Percentiles rank a stretch among this genome's conserved stretches.
Evolutionary conservation across 176 grass and related monocot species (phyloP).

Genomic region (Lolium perenne): DNA sequence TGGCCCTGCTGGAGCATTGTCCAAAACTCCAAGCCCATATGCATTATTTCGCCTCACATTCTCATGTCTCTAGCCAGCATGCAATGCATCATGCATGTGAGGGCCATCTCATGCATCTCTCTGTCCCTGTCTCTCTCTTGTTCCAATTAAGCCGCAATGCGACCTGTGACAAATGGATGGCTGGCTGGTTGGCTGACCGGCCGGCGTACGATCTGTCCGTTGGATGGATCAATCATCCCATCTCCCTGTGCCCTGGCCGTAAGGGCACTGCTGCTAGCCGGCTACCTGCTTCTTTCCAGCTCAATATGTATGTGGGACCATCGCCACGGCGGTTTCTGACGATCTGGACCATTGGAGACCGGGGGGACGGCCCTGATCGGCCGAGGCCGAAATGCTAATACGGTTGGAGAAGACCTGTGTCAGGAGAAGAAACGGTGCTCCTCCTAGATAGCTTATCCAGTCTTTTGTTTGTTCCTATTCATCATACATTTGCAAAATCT

Average conservation of each 20-base stretch:
- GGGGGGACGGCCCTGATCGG: background rate
- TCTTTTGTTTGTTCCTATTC: background rate
- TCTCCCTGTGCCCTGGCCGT: slow-evolving; percentile 33
- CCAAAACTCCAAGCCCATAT: background rate
- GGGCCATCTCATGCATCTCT: background rate
- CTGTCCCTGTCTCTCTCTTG: slow-evolving; percentile 5
- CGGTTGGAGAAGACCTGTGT: background rate
- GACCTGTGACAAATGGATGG: slow-evolving; percentile 22
- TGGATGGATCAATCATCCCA: background rate
- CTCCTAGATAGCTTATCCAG: background rate
- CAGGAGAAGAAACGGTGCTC: slow-evolving; percentile 9
- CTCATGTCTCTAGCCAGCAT: slow-evolving; percentile 36
- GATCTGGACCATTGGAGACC: slow-evolving; percentile 16
- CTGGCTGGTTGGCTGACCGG: slow-evolving; percentile 1
- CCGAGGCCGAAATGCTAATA: background rate
- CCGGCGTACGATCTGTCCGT: slow-evolving; percentile 18
- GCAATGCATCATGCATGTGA: background rate
- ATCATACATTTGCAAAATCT: background rate
- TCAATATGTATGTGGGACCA: background rate
- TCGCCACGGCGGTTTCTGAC: background rate
- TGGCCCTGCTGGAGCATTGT: slow-evolving; percentile 4
- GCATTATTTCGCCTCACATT: slow-evolving; percentile 38
- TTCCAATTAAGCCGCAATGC: background rate
- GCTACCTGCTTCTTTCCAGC: slow-evolving; percentile 31
- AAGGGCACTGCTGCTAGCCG: slow-evolving; percentile 3